A percentile compares a stretch with the other conserved stretches of the same genome.
Evolutionary conservation across 176 grass and related monocot genomes (phyloP).

Genomic region (Miscanthus lutarioriparius): DNA sequence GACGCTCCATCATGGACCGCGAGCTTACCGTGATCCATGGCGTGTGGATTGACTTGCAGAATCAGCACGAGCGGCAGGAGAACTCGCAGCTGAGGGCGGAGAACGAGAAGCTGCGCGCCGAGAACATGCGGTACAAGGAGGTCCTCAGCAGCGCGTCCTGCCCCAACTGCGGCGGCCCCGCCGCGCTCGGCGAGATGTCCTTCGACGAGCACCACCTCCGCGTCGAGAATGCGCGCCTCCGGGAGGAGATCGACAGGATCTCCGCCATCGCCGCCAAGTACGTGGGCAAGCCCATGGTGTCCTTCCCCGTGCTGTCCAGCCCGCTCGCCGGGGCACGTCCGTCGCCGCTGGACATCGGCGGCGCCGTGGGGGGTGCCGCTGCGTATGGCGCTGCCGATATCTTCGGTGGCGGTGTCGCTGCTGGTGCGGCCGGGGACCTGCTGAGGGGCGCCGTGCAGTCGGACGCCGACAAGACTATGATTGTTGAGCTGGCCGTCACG

Average conservation of each 20-base stretch:
- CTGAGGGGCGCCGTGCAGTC: slow-evolving; percentile 52
- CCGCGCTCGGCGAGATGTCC: slow-evolving; percentile 77
- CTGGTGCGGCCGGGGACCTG: slow-evolving; percentile 36
- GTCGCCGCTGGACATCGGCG: slow-evolving; percentile 54
- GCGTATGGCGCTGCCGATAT: slow-evolving; percentile 34
- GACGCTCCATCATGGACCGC: not conserved
- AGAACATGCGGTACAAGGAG: slow-evolving; percentile 81
- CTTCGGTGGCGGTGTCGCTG: slow-evolving; percentile 32
- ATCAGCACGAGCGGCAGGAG: slow-evolving; percentile 74
- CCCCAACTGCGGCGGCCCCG: slow-evolving; percentile 72
- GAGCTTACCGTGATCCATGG: not conserved
- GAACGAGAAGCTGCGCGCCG: slow-evolving; percentile 69
- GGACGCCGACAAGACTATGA: slow-evolving; percentile 69
- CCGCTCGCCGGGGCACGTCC: slow-evolving; percentile 35
- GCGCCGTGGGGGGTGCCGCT: not conserved
- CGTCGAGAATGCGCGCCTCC: slow-evolving; percentile 61
- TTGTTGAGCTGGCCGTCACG: slow-evolving; percentile 86
- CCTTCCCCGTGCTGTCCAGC: slow-evolving; percentile 76
- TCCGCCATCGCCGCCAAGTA: slow-evolving; percentile 97
- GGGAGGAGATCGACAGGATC: slow-evolving; percentile 91
- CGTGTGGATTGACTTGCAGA: slow-evolving; percentile 18
- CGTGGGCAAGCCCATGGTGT: slow-evolving; percentile 85
- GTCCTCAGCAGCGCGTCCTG: slow-evolving; percentile 74
- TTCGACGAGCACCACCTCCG: slow-evolving; percentile 86
- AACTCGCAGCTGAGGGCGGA: slow-evolving; percentile 68